A percentile compares a stretch with the other conserved stretches of the same genome.
These are phyloP conservation scores for Malus sieversii DNA, from an alignment of 306 rosid genomes.

Conservation along the genomic window DNA sequence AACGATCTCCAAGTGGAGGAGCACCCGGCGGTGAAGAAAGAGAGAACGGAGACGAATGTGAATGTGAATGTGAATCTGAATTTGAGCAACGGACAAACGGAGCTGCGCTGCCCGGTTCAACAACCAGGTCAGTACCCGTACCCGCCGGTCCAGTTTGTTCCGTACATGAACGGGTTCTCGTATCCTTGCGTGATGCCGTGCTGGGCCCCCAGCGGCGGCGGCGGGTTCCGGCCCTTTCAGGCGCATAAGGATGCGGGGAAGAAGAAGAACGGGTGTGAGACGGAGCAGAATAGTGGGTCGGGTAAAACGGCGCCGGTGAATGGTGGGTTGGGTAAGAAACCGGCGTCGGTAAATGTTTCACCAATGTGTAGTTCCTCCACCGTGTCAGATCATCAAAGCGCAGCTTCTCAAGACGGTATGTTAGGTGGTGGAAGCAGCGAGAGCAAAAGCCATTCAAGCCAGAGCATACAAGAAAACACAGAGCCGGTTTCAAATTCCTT, in stretches of 20 bases:
- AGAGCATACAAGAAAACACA: conserved; percentile 22
- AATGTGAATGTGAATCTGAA: conserved; percentile 7
- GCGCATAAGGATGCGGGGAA: neutral
- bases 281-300: neutral
- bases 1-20: neutral
- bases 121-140: conserved; percentile 1
- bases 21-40: conserved; percentile 20
- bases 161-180: conserved; percentile 20
- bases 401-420: conserved; percentile 54
- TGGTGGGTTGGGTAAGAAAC: conserved; percentile 16
- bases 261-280: neutral
- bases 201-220: conserved; percentile 12
- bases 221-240: conserved; percentile 27
- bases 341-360: conserved; percentile 13
- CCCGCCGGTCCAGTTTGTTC: conserved; percentile 25
- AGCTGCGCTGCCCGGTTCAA: conserved; percentile 1
- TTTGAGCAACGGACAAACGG: conserved; percentile 4
- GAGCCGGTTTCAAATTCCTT: conserved; percentile 15
- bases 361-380: conserved; percentile 46
- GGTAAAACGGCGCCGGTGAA: conserved; percentile 5
- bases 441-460: conserved; percentile 41
- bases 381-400: conserved; percentile 36
- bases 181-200: conserved; percentile 32
- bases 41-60: conserved; percentile 4
- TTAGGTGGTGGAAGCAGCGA: conserved; percentile 49